Evolutionary conservation across 139 green algal genomes (phyloP).

Genomic region (Chloropicon primus): DNA sequence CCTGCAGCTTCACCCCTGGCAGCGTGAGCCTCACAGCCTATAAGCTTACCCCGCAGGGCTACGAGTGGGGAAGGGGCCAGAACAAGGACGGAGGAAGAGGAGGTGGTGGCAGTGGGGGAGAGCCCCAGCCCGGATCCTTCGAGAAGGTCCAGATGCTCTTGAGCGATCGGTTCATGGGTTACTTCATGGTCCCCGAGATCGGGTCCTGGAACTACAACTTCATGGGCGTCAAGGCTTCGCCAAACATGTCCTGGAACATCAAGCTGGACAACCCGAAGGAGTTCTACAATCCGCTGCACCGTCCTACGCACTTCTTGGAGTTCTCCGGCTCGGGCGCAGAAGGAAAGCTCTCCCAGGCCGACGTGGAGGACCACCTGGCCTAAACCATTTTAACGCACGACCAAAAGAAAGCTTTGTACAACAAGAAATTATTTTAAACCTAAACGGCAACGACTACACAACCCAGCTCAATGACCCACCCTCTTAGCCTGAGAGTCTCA

Average conservation of each 20-base stretch:
- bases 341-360: not conserved
- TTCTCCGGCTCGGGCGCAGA: slow-evolving; percentile 33
- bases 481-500: too few species aligned
- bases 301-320: slow-evolving; percentile 94
- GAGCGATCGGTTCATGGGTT: slow-evolving; percentile 95
- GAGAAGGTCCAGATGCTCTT: slow-evolving; percentile 98
- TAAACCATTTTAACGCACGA: too few species aligned
- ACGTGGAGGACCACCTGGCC: not conserved
- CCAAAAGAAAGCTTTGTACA: too few species aligned
- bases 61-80: slow-evolving; percentile 66
- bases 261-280: slow-evolving; percentile 78
- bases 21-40: slow-evolving; percentile 87
- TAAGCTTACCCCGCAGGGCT: slow-evolving; percentile 86
- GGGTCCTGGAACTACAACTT: slow-evolving; percentile 99
- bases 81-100: slow-evolving; percentile 77
- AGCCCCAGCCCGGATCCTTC: slow-evolving; percentile 84
- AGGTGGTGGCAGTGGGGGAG: slow-evolving; percentile 57
- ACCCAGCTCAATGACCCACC: too few species aligned
- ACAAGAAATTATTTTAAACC: too few species aligned
- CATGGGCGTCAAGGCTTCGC: slow-evolving; percentile 60
- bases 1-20: slow-evolving; percentile 90
- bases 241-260: slow-evolving; percentile 68
- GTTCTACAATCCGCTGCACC: slow-evolving; percentile 81
- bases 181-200: slow-evolving; percentile 90
- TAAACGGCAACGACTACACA: too few species aligned